phyloP scores from a whole-genome alignment of 305 asterid species.

The Vinca major region DNA sequence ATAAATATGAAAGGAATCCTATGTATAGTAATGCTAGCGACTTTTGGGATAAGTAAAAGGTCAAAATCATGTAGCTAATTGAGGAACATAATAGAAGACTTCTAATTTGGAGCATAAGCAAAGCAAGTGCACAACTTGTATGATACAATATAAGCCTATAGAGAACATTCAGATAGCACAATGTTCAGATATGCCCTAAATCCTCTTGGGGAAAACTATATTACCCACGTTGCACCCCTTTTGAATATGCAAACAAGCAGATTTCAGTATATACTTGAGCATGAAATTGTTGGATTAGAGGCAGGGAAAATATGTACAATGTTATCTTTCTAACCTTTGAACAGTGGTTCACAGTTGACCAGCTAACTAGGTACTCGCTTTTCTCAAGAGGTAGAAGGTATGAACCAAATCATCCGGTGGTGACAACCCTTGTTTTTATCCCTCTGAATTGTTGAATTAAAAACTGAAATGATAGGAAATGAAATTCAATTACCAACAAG shows the following conservation, averaged over 20 bases:
- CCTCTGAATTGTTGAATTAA: not conserved
- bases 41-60: not conserved
- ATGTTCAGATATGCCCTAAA: not conserved
- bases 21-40: not conserved
- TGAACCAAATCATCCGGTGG: not conserved
- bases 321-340: not conserved
- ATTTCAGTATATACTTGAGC: not conserved
- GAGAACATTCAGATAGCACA: not conserved
- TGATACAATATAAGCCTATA: not conserved
- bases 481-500: not conserved
- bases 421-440: not conserved
- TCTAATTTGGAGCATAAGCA: not conserved
- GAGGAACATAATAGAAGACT: not conserved
- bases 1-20: not conserved
- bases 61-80: not conserved
- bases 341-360: not conserved
- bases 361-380: not conserved
- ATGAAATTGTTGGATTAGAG: not conserved
- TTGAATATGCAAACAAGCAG: not conserved
- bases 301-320: not conserved
- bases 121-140: not conserved
- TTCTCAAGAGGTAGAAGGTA: not conserved
- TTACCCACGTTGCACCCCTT: not conserved
- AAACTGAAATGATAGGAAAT: not conserved
- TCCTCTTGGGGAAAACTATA: not conserved